These are phyloP conservation scores for Euphrasia confusa DNA, from an alignment of 257 asterid species.

Conservation along the genomic window DNA sequence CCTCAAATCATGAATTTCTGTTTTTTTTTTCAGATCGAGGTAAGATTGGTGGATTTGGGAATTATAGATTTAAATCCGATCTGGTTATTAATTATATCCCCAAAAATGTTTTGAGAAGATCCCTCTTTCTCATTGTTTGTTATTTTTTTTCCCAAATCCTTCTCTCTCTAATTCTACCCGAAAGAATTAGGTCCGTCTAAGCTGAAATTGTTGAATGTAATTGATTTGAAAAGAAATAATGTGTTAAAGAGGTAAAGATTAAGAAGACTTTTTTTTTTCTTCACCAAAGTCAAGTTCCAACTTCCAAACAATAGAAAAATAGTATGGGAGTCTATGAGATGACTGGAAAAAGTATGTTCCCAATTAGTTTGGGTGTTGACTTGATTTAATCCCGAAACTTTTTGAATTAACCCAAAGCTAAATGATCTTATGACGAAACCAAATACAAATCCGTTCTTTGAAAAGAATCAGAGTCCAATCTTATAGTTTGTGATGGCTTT, in stretches of 20 bases:
- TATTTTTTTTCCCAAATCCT: too few relatives aligned
- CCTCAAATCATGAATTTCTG: neutral
- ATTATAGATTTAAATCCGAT: neutral
- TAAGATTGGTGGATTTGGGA: conserved; percentile 8
- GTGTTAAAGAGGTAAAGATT: neutral
- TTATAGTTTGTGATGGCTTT: conserved; percentile 6
- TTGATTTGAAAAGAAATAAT: neutral
- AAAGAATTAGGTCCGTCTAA: neutral
- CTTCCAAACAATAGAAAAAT: neutral
- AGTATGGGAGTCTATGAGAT: too few relatives aligned
- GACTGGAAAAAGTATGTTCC: conserved; percentile 6
- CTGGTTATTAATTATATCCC: neutral
- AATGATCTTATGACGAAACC: neutral
- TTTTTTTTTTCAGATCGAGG: conserved; percentile 6
- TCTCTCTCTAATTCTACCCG: neutral
- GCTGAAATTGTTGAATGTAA: neutral
- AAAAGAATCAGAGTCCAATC: neutral
- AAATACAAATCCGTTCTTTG: neutral
- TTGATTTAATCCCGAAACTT: conserved; percentile 9
- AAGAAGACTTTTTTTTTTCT: neutral
- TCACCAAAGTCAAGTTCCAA: conserved; percentile 5
- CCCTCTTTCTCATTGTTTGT: neutral
- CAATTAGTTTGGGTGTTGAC: conserved; percentile 8
- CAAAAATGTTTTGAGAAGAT: neutral
- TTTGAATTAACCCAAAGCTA: neutral